Evolutionary conservation across 2,329 filamentous ascomycete species (phyloP), one percentile per base, ranked within the genome.

Genomic region (Exophiala lecanii-corni): DNA sequence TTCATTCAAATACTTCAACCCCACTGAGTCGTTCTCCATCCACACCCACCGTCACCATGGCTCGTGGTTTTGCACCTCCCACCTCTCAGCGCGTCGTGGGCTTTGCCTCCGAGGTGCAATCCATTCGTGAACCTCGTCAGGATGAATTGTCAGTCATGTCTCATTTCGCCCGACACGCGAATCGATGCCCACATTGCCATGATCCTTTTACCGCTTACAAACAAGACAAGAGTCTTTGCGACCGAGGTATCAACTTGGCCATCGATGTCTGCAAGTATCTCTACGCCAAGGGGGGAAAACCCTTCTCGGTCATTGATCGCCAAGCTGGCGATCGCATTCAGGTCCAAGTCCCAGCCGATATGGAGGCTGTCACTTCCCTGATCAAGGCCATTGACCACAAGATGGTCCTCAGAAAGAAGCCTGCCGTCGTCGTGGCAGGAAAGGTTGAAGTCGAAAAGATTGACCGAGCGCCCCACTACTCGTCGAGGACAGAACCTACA

Each of bases 321-420:
- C 55, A 50, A 34, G 6, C 23, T 7, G 60, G 63, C 47, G 57
- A 63, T 18, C 53, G 57, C 1, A 64, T 62, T 2, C 58, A 69
- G 16, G 59, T 73, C 45, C 64, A 67, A 49, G 63, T 73, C 20
- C 69, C 70, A 5, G 51, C 56, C 5, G 56, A 60, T 30, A 66
- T 56, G 45, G 49, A 50, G 5, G 59, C 60, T 5, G 60, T 66
- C 32, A 59, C 59, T 12, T 58, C 55, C 13, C 57, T 73, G 12
- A 57, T 72, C 7, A 60, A 62, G 5, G 69, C 69, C 2, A 56
- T 71, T 17, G 67, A 70, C 40, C 57, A 62, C 9, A 69, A 69
- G 4, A 51, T 71, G 36, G 45, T 36, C 10, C 37, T 54, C 9
- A 51, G 43, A n/a, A 33, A 36, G 30, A 44, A 42, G 21, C 21